phyloP scores from a whole-genome alignment of 2,329 filamentous ascomycete species.

The Botrytis galanthina region DNA sequence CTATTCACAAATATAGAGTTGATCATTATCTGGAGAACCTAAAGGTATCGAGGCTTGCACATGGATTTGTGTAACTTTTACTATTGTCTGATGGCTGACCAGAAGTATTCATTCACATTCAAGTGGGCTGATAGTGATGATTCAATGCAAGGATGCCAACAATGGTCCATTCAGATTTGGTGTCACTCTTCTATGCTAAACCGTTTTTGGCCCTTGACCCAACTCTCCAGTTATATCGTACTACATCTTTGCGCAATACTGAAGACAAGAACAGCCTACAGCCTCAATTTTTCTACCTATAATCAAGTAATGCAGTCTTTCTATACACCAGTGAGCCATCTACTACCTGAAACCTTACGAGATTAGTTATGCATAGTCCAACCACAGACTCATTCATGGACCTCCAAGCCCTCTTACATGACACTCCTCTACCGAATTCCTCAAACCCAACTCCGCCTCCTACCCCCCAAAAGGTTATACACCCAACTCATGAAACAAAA shows the following conservation, averaged over 20 bases:
- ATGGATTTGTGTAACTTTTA: neutral
- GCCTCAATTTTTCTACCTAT: neutral
- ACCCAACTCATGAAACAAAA: neutral
- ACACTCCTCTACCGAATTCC: too few relatives aligned
- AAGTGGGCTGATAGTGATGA: neutral
- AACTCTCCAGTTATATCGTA: neutral
- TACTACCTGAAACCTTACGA: neutral
- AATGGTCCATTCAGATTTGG: neutral
- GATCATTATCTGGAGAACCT: neutral
- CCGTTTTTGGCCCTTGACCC: neutral
- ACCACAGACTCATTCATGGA: neutral
- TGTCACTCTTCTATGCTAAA: neutral
- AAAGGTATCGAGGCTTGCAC: neutral
- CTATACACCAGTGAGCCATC: neutral
- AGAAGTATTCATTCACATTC: neutral
- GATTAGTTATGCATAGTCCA: neutral
- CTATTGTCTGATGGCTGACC: neutral
- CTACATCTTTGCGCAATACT: neutral
- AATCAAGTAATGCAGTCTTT: neutral
- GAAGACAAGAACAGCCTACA: neutral
- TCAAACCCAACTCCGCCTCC: neutral
- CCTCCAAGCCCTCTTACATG: neutral
- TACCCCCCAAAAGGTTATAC: too few relatives aligned
- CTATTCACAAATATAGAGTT: neutral
- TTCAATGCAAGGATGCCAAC: neutral